Conservation (phyloP, 1,284 basidiomycete species). For the Marasmius fiardii region DNA sequence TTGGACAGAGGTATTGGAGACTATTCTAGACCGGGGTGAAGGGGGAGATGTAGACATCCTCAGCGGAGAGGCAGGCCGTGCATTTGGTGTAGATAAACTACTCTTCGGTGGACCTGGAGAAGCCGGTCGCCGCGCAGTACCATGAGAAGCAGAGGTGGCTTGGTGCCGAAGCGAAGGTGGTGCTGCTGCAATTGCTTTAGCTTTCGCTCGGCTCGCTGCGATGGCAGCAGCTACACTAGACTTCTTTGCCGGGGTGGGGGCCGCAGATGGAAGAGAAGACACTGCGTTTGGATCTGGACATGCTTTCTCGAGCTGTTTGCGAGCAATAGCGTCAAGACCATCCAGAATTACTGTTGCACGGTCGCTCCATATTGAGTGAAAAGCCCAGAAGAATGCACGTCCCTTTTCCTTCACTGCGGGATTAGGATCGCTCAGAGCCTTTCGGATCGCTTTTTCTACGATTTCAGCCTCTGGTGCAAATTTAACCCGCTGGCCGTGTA, state of each 20-base stretch:
- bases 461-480: constrained; percentile 56
- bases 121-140: constrained; percentile 38
- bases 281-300: constrained; percentile 58
- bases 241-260: constrained; percentile 61
- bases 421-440: constrained; percentile 74
- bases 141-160: constrained; percentile 63
- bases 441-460: constrained; percentile 52
- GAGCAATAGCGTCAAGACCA: constrained; percentile 64
- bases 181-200: constrained; percentile 76
- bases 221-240: constrained; percentile 78
- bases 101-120: constrained; percentile 41
- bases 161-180: constrained; percentile 76
- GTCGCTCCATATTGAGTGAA: constrained; percentile 74
- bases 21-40: constrained; percentile 41
- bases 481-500: constrained; percentile 64
- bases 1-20: constrained; percentile 33
- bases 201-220: constrained; percentile 79
- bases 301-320: constrained; percentile 85
- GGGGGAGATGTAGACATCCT: constrained; percentile 35
- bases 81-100: constrained; percentile 26
- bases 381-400: constrained; percentile 80
- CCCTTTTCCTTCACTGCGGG: constrained; percentile 75
- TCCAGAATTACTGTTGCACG: constrained; percentile 64
- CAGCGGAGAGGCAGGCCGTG: constrained; percentile 43
- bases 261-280: constrained; percentile 36